Evolutionary conservation across 257 asterid genomes (phyloP).

Genomic region (Jasminum sambac): DNA sequence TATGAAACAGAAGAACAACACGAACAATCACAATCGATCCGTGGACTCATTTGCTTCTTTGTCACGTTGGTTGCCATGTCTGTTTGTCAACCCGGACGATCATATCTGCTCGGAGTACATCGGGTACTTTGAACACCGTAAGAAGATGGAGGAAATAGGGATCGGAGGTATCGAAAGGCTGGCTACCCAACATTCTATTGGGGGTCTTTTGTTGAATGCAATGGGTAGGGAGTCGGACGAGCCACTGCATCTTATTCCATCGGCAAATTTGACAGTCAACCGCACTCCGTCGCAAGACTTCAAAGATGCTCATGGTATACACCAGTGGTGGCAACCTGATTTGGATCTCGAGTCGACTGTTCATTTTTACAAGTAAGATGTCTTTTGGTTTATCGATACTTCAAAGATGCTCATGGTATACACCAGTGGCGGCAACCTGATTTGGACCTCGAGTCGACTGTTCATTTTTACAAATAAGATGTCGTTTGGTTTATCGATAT

Average conservation of each 20-base stretch:
- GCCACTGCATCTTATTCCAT: conserved; percentile 80
- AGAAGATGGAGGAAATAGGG: conserved; percentile 76
- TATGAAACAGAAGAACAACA: conserved; percentile 44
- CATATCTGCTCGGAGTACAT: conserved; percentile 77
- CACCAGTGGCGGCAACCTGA: conserved; percentile 93
- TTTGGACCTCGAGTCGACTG: conserved; percentile 48
- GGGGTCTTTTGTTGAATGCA: conserved; percentile 65
- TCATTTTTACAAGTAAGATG: conserved; percentile 33
- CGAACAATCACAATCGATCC: conserved; percentile 33
- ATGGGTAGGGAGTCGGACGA: conserved; percentile 69
- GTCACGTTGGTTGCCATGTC: conserved; percentile 65
- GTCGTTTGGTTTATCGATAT: conserved; percentile 27
- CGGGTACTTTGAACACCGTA: conserved; percentile 83
- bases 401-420: conserved; percentile 86
- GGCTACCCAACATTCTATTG: conserved; percentile 81
- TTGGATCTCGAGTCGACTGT: conserved; percentile 48
- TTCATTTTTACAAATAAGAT: conserved; percentile 33
- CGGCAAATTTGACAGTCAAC: conserved; percentile 64
- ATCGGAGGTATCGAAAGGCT: conserved; percentile 65
- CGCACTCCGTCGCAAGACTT: conserved; percentile 47
- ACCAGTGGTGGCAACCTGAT: conserved; percentile 89
- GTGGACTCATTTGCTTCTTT: conserved; percentile 48
- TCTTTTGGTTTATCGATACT: conserved; percentile 28
- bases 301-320: conserved; percentile 87
- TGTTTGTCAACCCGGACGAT: conserved; percentile 72